phyloP scores from a whole-genome alignment of 768 basidiomycete species.

The Erythrobasidium yunnanense region DNA sequence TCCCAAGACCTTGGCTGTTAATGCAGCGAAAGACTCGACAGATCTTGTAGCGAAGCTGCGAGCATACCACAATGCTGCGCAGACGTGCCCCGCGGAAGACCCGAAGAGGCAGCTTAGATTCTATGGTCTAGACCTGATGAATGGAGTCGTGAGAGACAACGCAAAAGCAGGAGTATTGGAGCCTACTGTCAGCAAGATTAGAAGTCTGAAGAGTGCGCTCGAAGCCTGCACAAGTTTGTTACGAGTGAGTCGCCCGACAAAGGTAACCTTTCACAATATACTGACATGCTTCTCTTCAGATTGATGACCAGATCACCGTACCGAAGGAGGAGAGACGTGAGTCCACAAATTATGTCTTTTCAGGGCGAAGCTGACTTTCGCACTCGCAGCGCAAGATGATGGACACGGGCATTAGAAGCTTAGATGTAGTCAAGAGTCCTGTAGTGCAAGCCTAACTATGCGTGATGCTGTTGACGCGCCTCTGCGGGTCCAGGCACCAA shows the following conservation, averaged over 20 bases:
- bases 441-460: no score
- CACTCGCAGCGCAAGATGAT: slow-evolving; percentile 3
- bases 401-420: slow-evolving; percentile 22
- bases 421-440: not conserved
- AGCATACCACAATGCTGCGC: slow-evolving; percentile 91
- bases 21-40: slow-evolving; percentile 96
- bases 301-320: slow-evolving; percentile 13
- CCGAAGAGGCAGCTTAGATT: slow-evolving; percentile 79
- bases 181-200: slow-evolving; percentile 93
- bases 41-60: slow-evolving; percentile 93
- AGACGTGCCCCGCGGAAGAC: slow-evolving; percentile 79
- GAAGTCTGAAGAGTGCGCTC: slow-evolving; percentile 90
- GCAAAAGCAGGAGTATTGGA: slow-evolving; percentile 84
- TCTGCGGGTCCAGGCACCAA: no score
- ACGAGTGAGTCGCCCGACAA: slow-evolving; percentile 47
- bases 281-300: not conserved
- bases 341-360: not conserved
- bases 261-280: not conserved
- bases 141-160: slow-evolving; percentile 92
- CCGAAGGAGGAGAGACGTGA: slow-evolving; percentile 38
- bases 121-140: slow-evolving; percentile 87
- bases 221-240: slow-evolving; percentile 90
- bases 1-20: slow-evolving; percentile 91
- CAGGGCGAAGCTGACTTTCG: not conserved
- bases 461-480: no score